Evolutionary conservation across 2,329 filamentous ascomycete species (phyloP), one percentile per base, ranked within the genome.

Genomic region (Aspergillus novoparasiticus): DNA sequence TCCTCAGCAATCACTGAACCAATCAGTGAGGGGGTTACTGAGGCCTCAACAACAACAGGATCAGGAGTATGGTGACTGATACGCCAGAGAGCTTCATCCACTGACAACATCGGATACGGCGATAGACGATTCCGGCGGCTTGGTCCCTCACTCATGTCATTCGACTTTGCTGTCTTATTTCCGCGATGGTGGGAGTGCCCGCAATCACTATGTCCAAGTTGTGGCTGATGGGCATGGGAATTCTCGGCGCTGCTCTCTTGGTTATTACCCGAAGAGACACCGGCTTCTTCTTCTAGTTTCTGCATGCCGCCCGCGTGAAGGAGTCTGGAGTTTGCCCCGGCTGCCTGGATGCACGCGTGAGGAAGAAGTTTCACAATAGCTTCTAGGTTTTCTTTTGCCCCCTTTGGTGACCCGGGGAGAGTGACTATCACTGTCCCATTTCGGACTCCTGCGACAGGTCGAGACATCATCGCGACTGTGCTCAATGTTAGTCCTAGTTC

Each of bases 401-500:
- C 95, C 76, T 98, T 98, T 0, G 95, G 95, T 0, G 94, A 98
- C 1, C 95, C 95, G 0, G 95, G 95, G 4, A 99, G 82, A 0
- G 95, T 99, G 65, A 97, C 80, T 28, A 99, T 90, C 58, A 99
- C 79, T 0, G 92, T 90, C 64, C 88, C 88, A 66, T 94, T 89
- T 34, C 95, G 85, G 3, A 96, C 89, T 2, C 95, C 95, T 26
- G 95, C 95, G 14, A 96, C 91, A 3, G 95, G 95, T 50, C 95
- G 87, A 57, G 95, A 92, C 95, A 99, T 99, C 82, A 97, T 90
- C 51, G 95, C 95, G 80, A 98, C 93, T 96, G 59, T 19, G 26
- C 6, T 78, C 61, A 77, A 68, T 55, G 53, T 43, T 43, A 68
- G 54, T 71, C 57, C 64, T 50, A 58, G 9, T 9, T 12, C n/a